Base-by-base conservation (phyloP, 1,284 basidiomycete genomes). In the Apiotrichum gamsii region DNA sequence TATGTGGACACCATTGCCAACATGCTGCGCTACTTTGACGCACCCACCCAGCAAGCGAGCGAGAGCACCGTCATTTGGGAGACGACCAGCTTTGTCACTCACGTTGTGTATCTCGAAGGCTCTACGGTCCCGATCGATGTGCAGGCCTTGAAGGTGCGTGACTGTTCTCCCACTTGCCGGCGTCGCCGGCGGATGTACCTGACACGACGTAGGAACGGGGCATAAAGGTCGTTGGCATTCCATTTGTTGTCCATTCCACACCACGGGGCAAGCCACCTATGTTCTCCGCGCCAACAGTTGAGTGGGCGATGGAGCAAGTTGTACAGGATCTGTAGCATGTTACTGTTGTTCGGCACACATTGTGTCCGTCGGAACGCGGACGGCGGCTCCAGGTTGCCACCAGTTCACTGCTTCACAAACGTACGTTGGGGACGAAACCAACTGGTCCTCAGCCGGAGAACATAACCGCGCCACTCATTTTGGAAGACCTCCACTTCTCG, bases 1-100 rank as follows among this genome's bases (percentile, higher is more conserved):
- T 95, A 94, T 64, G 80, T 95, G 56, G 86, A 84, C 31, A 80
- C 84, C 2, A 85, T 94, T 49, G 76, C 76, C 4, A 72, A 76
- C 28, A 85, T 84, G 16, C 74, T 94, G 24, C 88, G 90, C 60
- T 74, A 78, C 31, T 69, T 65, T 43, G 71, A 72, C 18, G 31
- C 80, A 78, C 58, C 80, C 77, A 39, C 52, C 30, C 47, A 47
- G 33, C 39, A 19, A 84, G 82, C 57, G 82, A 85, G 8, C 70
- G 80, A 19, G 83, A 84, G 16, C 81, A 83, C 3, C 85, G 85
- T 67, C 13, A 44, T 28, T 0, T 51, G 51, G 50, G 47, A 67
- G 60, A 42, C 61, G 46, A 53, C 47, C 52, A 34, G 51, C 66
- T 60, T 77, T 20, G 76, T 96, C 48, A 89, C 87, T 1, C 90